These are phyloP conservation scores for Kodamaea suecica DNA, from an alignment of 1,139 yeast genomes.

Conservation along the genomic window DNA sequence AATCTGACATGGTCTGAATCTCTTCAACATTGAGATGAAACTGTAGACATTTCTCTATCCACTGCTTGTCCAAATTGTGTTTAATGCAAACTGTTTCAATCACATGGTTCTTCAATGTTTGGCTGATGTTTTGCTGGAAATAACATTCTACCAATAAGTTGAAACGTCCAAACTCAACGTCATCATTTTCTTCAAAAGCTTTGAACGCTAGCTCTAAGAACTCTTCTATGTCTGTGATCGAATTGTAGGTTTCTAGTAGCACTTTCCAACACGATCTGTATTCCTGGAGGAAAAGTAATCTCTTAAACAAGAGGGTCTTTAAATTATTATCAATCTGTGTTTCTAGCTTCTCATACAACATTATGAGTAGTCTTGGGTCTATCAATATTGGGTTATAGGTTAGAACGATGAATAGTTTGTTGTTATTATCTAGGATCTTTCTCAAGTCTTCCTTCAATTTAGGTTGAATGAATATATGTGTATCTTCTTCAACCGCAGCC, in stretches of 20 bases:
- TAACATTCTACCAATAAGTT: constrained; percentile 19
- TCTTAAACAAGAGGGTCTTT: constrained; percentile 21
- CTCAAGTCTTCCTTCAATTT: constrained; percentile 17
- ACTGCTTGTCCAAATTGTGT: constrained; percentile 11
- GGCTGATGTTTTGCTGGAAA: constrained; percentile 13
- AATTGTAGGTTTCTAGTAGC: constrained; percentile 23
- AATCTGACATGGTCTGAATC: constrained; percentile 9
- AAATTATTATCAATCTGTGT: constrained; percentile 21
- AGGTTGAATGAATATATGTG: constrained; percentile 13
- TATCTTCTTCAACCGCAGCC: constrained; percentile 1
- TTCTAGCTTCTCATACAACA: constrained; percentile 19
- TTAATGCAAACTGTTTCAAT: constrained; percentile 22
- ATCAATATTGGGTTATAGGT: constrained; percentile 34
- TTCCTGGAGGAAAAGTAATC: constrained; percentile 32
- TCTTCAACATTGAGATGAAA: constrained; percentile 8
- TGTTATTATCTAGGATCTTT: constrained; percentile 27
- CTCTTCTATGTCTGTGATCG: constrained; percentile 39
- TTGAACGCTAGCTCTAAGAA: constrained; percentile 26
- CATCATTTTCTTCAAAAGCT: constrained; percentile 18
- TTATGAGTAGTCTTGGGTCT: constrained; percentile 28
- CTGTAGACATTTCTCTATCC: constrained; percentile 9
- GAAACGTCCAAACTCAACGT: constrained; percentile 25
- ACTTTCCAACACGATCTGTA: constrained; percentile 33
- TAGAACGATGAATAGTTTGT: constrained; percentile 28
- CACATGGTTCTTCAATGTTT: constrained; percentile 18